Percentiles rank a stretch among this genome's conserved stretches.
Evolutionary conservation across 1,284 basidiomycete genomes (phyloP).

Genomic region (Leccinum pallidistipes): DNA sequence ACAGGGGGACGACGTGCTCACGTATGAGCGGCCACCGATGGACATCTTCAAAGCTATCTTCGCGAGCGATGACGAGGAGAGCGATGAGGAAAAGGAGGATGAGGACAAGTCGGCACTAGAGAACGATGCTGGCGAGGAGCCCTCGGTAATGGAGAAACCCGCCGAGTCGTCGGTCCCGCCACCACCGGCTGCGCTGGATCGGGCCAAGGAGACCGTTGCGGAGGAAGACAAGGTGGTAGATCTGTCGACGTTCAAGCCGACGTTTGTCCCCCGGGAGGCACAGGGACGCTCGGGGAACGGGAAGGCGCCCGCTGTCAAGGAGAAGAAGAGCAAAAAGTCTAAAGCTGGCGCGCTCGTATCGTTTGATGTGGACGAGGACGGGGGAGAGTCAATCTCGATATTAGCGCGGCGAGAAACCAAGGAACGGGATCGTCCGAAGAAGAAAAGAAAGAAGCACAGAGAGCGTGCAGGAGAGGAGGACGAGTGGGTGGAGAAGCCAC

Average conservation of each 20-base stretch:
- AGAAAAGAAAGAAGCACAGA: constrained; percentile 45
- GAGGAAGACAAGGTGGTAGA: constrained; percentile 45
- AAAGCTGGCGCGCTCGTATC: constrained; percentile 54
- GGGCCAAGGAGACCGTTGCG: constrained; percentile 7
- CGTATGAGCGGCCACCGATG: constrained; percentile 84
- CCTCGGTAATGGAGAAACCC: constrained; percentile 1
- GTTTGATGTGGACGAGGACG: constrained; percentile 67
- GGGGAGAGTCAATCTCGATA: constrained; percentile 39
- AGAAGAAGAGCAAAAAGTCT: constrained; percentile 42
- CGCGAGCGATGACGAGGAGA: constrained; percentile 85
- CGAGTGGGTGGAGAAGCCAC: constrained; percentile 37
- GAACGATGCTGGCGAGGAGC: constrained; percentile 33
- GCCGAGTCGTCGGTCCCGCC: background rate
- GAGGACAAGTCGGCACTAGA: constrained; percentile 28
- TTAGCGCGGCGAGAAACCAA: constrained; percentile 31
- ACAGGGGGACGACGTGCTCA: constrained; percentile 84
- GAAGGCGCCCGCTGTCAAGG: constrained; percentile 31
- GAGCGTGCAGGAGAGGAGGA: constrained; percentile 36
- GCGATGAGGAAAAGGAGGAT: constrained; percentile 56
- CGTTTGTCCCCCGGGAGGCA: constrained; percentile 67
- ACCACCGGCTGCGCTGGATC: background rate
- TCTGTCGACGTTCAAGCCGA: constrained; percentile 72
- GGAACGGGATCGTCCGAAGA: constrained; percentile 47
- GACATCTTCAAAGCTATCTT: constrained; percentile 97
- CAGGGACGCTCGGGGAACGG: constrained; percentile 34